Evolutionary conservation across 2,329 filamentous ascomycete genomes (phyloP).

Genomic region (Juglanconis sp.): DNA sequence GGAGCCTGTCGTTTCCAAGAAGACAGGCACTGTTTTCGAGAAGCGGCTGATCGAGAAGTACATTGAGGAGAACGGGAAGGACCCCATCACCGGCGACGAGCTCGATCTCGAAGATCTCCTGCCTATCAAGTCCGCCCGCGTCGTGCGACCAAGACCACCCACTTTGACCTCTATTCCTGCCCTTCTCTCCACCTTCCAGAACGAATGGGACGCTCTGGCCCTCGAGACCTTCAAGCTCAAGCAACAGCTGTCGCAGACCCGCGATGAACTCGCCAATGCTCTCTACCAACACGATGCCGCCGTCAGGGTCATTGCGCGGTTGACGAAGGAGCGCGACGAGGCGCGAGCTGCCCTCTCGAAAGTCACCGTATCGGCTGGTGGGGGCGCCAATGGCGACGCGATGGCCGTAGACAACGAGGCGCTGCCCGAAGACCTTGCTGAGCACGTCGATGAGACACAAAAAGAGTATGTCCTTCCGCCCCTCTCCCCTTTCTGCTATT

Average conservation of each 20-base stretch:
- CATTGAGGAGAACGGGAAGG: slow-evolving; percentile 87
- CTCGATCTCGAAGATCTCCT: slow-evolving; percentile 82
- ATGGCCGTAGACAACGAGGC: slow-evolving; percentile 89
- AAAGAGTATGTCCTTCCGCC: slow-evolving; percentile 59
- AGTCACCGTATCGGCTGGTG: slow-evolving; percentile 63
- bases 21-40: slow-evolving; percentile 91
- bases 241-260: slow-evolving; percentile 83
- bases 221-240: slow-evolving; percentile 88
- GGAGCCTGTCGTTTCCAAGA: slow-evolving; percentile 89
- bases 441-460: slow-evolving; percentile 77
- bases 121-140: slow-evolving; percentile 76
- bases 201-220: slow-evolving; percentile 94
- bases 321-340: slow-evolving; percentile 90
- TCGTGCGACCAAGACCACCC: slow-evolving; percentile 85
- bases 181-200: slow-evolving; percentile 90
- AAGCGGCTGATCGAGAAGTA: slow-evolving; percentile 94
- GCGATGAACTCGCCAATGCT: slow-evolving; percentile 89
- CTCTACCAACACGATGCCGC: slow-evolving; percentile 97
- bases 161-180: slow-evolving; percentile 95
- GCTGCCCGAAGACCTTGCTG: slow-evolving; percentile 68
- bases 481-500: neutral
- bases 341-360: slow-evolving; percentile 84
- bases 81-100: slow-evolving; percentile 85
- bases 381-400: slow-evolving; percentile 64
- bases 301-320: slow-evolving; percentile 85